Conservation (phyloP, 306 rosid genomes). For the Begonia masoniana region DNA sequence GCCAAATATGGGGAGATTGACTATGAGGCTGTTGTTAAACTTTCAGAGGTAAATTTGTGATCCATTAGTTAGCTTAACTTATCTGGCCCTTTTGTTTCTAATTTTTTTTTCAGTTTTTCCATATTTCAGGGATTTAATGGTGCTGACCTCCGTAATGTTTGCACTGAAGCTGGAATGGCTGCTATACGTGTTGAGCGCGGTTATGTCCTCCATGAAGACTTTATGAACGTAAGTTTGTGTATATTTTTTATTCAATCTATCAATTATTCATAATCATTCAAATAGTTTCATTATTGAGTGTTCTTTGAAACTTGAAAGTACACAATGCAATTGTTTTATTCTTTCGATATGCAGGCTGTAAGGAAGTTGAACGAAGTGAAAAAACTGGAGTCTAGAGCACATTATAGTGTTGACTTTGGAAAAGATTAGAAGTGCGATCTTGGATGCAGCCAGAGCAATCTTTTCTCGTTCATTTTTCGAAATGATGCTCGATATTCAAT, state of each 20-base stretch:
- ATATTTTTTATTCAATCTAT: neutral
- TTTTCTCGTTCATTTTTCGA: neutral
- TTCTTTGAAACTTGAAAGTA: neutral
- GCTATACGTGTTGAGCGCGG: conserved; percentile 97
- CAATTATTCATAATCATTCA: neutral
- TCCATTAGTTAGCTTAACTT: neutral
- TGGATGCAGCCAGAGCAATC: neutral
- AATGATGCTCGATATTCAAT: too few relatives aligned
- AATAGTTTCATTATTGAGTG: neutral
- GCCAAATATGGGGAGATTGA: conserved; percentile 97
- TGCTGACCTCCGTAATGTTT: conserved; percentile 89
- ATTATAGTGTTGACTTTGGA: conserved; percentile 72
- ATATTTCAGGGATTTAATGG: conserved; percentile 77
- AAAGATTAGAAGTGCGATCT: conserved; percentile 29
- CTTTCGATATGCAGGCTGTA: conserved; percentile 43
- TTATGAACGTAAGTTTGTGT: conserved; percentile 58
- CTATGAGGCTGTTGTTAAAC: conserved; percentile 96
- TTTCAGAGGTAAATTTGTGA: conserved; percentile 61
- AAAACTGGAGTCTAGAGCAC: conserved; percentile 81
- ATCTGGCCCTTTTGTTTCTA: conserved; percentile 1
- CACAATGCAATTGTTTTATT: neutral
- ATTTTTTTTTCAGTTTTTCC: conserved; percentile 1
- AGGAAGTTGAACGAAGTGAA: conserved; percentile 58
- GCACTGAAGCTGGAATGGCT: conserved; percentile 98
- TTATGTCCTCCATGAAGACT: conserved; percentile 92